A percentile compares a stretch with the other conserved stretches of the same genome.
These are phyloP conservation scores for Penicillium paxilli DNA, from an alignment of 495 filamentous ascomycete genomes.

Conservation along the genomic window DNA sequence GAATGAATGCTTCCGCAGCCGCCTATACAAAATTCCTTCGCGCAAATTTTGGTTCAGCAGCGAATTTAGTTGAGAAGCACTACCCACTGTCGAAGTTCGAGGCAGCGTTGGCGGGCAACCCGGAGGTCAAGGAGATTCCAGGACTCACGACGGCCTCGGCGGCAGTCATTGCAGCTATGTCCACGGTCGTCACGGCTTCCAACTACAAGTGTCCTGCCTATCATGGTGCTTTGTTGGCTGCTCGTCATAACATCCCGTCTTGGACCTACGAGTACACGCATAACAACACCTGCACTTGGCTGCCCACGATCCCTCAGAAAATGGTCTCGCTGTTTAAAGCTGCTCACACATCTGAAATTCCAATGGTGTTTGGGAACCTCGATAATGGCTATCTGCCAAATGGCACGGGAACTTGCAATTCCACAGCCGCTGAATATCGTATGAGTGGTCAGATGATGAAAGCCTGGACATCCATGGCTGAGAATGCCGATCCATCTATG, in stretches of 20 bases:
- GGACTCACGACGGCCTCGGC: too few species aligned
- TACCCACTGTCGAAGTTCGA: slow-evolving; percentile 25
- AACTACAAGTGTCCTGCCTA: slow-evolving; percentile 32
- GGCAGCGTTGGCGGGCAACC: not conserved
- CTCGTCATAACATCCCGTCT: slow-evolving; percentile 25
- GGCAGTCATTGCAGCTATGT: slow-evolving; percentile 17
- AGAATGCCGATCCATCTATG: slow-evolving; percentile 20
- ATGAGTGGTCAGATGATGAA: slow-evolving; percentile 33
- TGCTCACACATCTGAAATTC: not conserved
- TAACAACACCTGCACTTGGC: slow-evolving; percentile 26
- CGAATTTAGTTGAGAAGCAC: slow-evolving; percentile 26
- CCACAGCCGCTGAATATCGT: slow-evolving; percentile 24
- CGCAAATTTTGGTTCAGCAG: slow-evolving; percentile 31
- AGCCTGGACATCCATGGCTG: slow-evolving; percentile 41
- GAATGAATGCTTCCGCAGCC: too few species aligned
- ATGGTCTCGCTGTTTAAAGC: not conserved
- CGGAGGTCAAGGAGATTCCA: too few species aligned
- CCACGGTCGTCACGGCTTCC: slow-evolving; percentile 28
- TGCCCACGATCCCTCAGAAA: not conserved
- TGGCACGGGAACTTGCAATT: slow-evolving; percentile 26
- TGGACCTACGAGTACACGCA: slow-evolving; percentile 39
- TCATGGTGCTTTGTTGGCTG: slow-evolving; percentile 8
- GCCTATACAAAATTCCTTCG: too few species aligned
- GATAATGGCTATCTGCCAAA: not conserved
- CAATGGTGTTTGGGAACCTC: not conserved